Base-by-base conservation (phyloP, 805 yeast species). In the Lachancea nothofagi region DNA sequence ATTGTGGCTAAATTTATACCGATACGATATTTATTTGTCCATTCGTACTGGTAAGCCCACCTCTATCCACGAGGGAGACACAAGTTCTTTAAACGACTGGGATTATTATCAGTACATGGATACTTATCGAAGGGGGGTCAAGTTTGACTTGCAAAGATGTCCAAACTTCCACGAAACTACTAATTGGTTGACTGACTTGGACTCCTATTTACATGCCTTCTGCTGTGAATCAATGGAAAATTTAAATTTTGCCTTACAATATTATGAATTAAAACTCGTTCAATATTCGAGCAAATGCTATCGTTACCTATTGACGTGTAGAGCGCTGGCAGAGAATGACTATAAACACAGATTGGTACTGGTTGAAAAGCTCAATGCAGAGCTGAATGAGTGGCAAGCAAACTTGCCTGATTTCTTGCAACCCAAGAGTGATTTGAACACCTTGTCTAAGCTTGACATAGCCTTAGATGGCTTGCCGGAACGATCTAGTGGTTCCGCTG, bases 11-110 rank as follows among this genome's bases (percentile, higher is more conserved):
- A 22, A 17, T 17, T 17, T 32, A 5, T 74, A 67, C 47, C 43
- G 61, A n/a, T 41, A 64, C 12, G 83, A 78, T 47, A 63, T 65
- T 31, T 72, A 69, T 13, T 42, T 60, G 12, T 64, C 74, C 36
- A 53, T 71, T 40, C 67, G 70, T 38, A 51, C 66, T 33, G 80
- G 82, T 1, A 68, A 69, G 37, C 70, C 79, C 2, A 72, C 80
- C 0, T 49, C 69, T 24, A 59, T 75, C 26, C 63, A 64, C 46
- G 65, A 60, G 35, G 44, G 44, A 7, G 78, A 74, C 48, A 55
- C 67, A 9, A 49, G 68, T 2, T 50, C 67, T 1, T 28, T 58
- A 12, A 19, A 21, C 22, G 42, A 39, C 13, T 33, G 37, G 38
- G 42, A 39, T 28, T 33, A 27, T 22, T 39, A 39, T 24, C 28